phyloP scores from a whole-genome alignment of 2,329 filamentous ascomycete genomes.

The Penicillium sp. region DNA sequence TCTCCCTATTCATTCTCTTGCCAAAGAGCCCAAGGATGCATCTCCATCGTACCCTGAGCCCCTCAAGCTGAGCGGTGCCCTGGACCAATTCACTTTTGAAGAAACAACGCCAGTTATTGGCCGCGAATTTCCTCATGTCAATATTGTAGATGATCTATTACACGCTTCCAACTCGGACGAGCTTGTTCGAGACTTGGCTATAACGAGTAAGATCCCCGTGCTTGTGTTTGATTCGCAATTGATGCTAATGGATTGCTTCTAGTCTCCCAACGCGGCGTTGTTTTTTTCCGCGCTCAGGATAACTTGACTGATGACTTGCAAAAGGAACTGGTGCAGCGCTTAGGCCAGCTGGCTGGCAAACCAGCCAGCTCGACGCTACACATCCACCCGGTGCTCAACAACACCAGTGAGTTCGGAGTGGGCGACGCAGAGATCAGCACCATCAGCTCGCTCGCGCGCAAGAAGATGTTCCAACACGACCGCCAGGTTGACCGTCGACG shows the following conservation, averaged over 20 bases:
- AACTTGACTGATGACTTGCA: slow-evolving; percentile 8
- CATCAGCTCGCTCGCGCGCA: slow-evolving; percentile 31
- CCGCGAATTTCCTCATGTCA: slow-evolving; percentile 42
- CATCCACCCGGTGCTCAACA: slow-evolving; percentile 49
- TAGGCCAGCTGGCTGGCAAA: slow-evolving; percentile 47
- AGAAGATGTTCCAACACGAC: slow-evolving; percentile 45
- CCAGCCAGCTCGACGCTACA: slow-evolving; percentile 45
- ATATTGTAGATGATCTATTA: slow-evolving; percentile 46
- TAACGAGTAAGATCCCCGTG: slow-evolving; percentile 34
- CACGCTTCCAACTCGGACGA: slow-evolving; percentile 33
- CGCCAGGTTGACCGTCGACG: slow-evolving; percentile 42
- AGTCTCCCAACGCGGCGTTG: slow-evolving; percentile 42
- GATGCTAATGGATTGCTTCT: not conserved
- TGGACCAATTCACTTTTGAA: slow-evolving; percentile 44
- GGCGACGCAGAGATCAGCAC: slow-evolving; percentile 49
- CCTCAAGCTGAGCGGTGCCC: slow-evolving; percentile 35
- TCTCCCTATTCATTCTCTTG: slow-evolving; percentile 29
- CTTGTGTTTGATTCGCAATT: not conserved
- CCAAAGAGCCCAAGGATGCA: slow-evolving; percentile 31
- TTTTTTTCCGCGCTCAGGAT: slow-evolving; percentile 15
- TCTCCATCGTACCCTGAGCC: slow-evolving; percentile 18
- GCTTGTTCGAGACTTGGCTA: slow-evolving; percentile 30
- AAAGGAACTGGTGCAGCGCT: slow-evolving; percentile 42
- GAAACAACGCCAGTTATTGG: slow-evolving; percentile 52
- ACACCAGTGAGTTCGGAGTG: slow-evolving; percentile 43